Percentiles rank a stretch among this genome's conserved stretches.
phyloP scores from a whole-genome alignment of 108 stramenopile species.

The Skeletonema costatum region DNA sequence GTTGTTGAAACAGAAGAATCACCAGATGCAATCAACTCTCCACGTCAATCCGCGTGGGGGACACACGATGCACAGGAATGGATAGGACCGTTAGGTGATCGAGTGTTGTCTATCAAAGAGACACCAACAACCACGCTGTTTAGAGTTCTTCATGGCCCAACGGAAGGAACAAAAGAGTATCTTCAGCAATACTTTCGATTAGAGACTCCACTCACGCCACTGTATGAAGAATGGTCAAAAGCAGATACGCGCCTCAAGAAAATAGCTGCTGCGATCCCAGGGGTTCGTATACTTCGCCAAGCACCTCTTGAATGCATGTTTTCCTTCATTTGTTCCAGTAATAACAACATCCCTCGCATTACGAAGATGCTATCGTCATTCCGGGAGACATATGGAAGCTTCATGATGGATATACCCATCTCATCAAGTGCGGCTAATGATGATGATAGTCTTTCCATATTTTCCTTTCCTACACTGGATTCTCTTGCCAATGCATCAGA shows the following conservation, averaged over 20 bases:
- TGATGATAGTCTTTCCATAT: conserved; percentile 37
- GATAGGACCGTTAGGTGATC: conserved; percentile 67
- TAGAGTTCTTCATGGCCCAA: conserved; percentile 60
- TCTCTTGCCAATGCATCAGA: conserved; percentile 60
- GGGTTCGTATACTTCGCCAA: conserved; percentile 90
- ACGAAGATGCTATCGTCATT: conserved; percentile 86
- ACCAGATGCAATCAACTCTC: not conserved
- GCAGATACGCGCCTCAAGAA: conserved; percentile 56
- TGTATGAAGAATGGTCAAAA: conserved; percentile 82
- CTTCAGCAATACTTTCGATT: conserved; percentile 79
- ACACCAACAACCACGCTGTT: conserved; percentile 75
- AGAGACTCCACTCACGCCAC: conserved; percentile 51
- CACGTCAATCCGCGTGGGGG: conserved; percentile 78
- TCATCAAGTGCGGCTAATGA: not conserved
- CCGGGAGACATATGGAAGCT: conserved; percentile 76
- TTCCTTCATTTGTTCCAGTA: conserved; percentile 96
- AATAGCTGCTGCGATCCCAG: conserved; percentile 80
- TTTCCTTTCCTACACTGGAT: conserved; percentile 86
- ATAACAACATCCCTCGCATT: conserved; percentile 99
- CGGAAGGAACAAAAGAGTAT: conserved; percentile 37
- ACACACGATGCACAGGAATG: conserved; percentile 84
- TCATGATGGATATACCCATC: conserved; percentile 52
- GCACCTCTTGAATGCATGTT: conserved; percentile 96
- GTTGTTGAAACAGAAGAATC: conserved; percentile 50
- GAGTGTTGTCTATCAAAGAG: conserved; percentile 75